These are phyloP conservation scores for Pichia californica DNA, from an alignment of 805 yeast species.

Conservation along the genomic window DNA sequence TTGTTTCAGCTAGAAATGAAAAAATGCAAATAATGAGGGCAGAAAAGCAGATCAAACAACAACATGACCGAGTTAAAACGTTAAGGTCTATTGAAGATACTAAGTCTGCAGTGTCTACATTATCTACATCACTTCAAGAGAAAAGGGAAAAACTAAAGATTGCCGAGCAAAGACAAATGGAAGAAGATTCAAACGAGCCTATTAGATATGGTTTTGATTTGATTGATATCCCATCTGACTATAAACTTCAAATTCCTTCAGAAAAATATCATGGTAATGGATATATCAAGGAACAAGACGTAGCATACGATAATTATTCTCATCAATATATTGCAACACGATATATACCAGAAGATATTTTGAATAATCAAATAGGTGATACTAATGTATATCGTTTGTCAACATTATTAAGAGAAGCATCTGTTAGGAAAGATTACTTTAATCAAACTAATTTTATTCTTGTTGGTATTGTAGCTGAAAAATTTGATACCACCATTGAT, in stretches of 20 bases:
- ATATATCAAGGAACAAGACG: conserved; percentile 7
- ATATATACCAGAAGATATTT: conserved; percentile 34
- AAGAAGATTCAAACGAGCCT: background rate
- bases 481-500: conserved; percentile 47
- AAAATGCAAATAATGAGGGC: background rate
- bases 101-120: background rate
- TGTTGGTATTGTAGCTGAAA: conserved; percentile 59
- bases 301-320: conserved; percentile 35
- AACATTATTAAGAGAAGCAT: conserved; percentile 48
- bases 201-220: background rate
- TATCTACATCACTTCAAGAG: background rate
- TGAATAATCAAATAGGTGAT: conserved; percentile 37
- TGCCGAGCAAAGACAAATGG: background rate
- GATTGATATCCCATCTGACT: background rate
- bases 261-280: background rate
- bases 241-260: background rate
- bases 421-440: conserved; percentile 61
- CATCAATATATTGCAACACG: conserved; percentile 38
- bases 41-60: background rate
- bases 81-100: background rate
- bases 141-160: background rate
- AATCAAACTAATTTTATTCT: conserved; percentile 73
- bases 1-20: background rate
- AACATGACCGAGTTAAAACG: background rate
- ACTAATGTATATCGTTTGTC: conserved; percentile 52